Evolutionary conservation across 208 protist genomes (phyloP), one percentile per base, ranked within the genome.

Genomic region (Herpetomonas muscarum): DNA sequence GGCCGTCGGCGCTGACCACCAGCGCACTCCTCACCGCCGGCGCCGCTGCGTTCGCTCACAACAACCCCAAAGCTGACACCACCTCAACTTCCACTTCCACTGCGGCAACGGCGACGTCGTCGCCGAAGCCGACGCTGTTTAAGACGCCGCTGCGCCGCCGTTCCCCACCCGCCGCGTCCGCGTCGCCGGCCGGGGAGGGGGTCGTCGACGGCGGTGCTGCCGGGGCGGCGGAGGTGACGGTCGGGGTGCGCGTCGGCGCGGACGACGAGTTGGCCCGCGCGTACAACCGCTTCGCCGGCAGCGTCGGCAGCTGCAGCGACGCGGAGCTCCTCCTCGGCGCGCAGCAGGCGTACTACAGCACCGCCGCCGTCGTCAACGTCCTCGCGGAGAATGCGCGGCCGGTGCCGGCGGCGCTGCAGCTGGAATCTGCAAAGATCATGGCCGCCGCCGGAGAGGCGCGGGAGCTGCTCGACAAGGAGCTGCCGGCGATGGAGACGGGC

Each of bases 271-370:
- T 67, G 5, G 57, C 73, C 24, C 64, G 61, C 42, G 73, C 78
- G 22, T 91, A 78, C 68, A 68, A 82, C 25, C 62, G 32, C 51
- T 93, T 82, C 59, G 54, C 79, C 3, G 50, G 65, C 12, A 45
- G 47, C 13, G 67, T 75, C 1, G 73, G 70, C 39, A 75, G 67
- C 7, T 90, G 81, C 50, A 78, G 60, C 30, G 58, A 66, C 30
- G 70, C 76, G 10, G 82, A 88, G 47, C 83, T 94, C 41, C 28
- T 90, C 9, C 28, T 70, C 6, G 87, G 87, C 17, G 74, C 61
- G 45, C 68, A 82, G 51, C 83, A 94, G 57, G 74, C 79, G 3
- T 94, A 94, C 70, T 72, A 76, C 49, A 68, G 74, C 21, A 46
- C 79, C 3, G 77, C 71, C 10, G 66, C 79, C 10, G 51, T 91